Conservation (phyloP, 306 rosid genomes). For the Prunus mume region DNA sequence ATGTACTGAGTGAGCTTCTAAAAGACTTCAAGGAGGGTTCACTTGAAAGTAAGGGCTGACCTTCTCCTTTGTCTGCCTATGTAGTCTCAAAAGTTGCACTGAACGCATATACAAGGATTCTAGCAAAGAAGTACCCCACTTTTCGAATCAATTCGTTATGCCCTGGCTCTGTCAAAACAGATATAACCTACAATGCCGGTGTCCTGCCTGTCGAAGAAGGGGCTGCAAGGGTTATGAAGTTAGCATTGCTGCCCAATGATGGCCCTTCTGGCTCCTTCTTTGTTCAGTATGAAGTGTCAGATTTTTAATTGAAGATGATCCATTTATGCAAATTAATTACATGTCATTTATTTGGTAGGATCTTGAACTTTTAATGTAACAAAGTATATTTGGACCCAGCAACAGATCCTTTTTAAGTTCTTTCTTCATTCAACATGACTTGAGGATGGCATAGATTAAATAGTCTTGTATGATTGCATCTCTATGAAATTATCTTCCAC, state of each 20-base stretch:
- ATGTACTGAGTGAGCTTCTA: slow-evolving; percentile 25
- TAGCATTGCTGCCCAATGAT: slow-evolving; percentile 29
- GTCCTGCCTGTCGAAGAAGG: slow-evolving; percentile 33
- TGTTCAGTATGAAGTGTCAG: slow-evolving; percentile 21
- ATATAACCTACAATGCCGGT: slow-evolving; percentile 30
- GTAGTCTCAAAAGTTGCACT: slow-evolving; percentile 40
- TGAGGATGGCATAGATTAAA: too few relatives aligned
- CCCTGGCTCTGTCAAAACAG: slow-evolving; percentile 42
- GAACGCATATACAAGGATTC: slow-evolving; percentile 38
- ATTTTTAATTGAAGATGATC: slow-evolving; percentile 10
- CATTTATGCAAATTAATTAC: too few relatives aligned
- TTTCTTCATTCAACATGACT: too few relatives aligned
- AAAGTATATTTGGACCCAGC: too few relatives aligned
- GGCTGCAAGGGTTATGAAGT: slow-evolving; percentile 35
- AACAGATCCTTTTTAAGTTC: too few relatives aligned
- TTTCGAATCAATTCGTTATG: slow-evolving; percentile 36
- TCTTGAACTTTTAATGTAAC: too few relatives aligned
- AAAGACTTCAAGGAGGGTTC: slow-evolving; percentile 35
- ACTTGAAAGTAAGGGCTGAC: slow-evolving; percentile 41
- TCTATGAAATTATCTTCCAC: too few relatives aligned
- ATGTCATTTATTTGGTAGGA: too few relatives aligned
- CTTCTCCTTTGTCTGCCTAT: slow-evolving; percentile 20
- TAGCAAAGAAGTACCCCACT: slow-evolving; percentile 30
- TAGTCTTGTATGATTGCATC: too few relatives aligned
- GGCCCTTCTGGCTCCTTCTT: slow-evolving; percentile 47